Conservation (phyloP, 257 asterid species). For the Dorcoceras hygrometricum region DNA sequence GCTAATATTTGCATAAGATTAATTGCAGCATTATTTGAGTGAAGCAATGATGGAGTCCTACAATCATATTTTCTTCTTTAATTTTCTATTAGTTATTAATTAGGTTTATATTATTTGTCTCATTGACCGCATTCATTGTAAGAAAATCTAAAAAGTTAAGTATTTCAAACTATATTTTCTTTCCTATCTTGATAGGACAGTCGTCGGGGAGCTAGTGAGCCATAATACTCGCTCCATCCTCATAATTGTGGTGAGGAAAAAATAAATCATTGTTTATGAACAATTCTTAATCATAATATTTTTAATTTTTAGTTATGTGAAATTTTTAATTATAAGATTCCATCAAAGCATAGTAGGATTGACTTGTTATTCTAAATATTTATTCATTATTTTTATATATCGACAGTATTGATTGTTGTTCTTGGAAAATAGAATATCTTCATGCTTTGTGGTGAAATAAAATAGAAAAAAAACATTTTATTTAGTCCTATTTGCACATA, state of each 20-base stretch:
- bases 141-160: not conserved
- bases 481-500: not conserved
- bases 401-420: no score
- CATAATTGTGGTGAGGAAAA: no score
- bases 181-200: not conserved
- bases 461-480: no score
- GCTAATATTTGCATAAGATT: not conserved
- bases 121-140: conserved; percentile 23
- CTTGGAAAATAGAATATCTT: no score
- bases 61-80: not conserved
- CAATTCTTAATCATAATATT: no score
- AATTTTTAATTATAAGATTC: no score
- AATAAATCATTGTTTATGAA: no score
- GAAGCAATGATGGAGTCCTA: not conserved
- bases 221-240: not conserved
- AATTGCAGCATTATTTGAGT: not conserved
- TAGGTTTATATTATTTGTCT: conserved; percentile 22
- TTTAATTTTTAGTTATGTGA: not conserved
- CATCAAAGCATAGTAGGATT: not conserved
- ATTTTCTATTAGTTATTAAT: not conserved
- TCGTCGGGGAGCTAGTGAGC: no score
- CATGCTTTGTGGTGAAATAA: not conserved
- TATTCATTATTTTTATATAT: no score
- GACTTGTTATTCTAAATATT: no score
- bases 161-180: not conserved